Evolutionary conservation across 257 asterid species (phyloP).

Genomic region (Solanum peruvianum): DNA sequence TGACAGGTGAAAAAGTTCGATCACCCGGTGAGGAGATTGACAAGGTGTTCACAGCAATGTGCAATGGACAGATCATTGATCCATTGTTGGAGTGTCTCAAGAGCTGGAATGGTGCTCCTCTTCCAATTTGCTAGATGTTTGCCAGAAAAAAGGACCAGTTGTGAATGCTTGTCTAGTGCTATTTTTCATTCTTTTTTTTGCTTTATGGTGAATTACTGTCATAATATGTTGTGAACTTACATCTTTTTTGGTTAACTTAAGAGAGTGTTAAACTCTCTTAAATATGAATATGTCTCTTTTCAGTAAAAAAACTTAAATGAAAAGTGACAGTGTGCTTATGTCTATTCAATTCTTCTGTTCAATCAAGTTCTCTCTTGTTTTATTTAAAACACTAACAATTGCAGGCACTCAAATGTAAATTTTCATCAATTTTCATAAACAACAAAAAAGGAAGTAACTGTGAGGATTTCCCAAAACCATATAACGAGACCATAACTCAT

Average conservation of each 20-base stretch:
- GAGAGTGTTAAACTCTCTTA: background rate
- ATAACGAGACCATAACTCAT: background rate
- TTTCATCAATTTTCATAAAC: no score
- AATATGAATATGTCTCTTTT: background rate
- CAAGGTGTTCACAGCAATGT: slow-evolving; percentile 66
- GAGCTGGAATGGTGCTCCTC: slow-evolving; percentile 73
- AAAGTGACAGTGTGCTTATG: background rate
- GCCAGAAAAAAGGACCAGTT: background rate
- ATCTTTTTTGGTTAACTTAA: background rate
- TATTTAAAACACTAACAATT: background rate
- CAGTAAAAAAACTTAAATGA: background rate
- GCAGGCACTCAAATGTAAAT: background rate
- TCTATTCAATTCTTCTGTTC: background rate
- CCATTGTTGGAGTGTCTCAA: slow-evolving; percentile 63
- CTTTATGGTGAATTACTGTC: background rate
- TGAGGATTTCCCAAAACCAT: background rate
- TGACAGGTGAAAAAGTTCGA: slow-evolving; percentile 52
- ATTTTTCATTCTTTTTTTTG: background rate
- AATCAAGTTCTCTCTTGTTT: background rate
- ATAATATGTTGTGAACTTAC: background rate
- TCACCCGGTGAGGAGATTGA: slow-evolving; percentile 86
- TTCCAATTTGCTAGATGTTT: slow-evolving; percentile 45
- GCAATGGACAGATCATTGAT: slow-evolving; percentile 47
- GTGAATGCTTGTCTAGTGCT: background rate
- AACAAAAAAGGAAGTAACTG: background rate